Evolutionary conservation across 1,284 basidiomycete genomes (phyloP).

Genomic region (Omphalotus olearius): DNA sequence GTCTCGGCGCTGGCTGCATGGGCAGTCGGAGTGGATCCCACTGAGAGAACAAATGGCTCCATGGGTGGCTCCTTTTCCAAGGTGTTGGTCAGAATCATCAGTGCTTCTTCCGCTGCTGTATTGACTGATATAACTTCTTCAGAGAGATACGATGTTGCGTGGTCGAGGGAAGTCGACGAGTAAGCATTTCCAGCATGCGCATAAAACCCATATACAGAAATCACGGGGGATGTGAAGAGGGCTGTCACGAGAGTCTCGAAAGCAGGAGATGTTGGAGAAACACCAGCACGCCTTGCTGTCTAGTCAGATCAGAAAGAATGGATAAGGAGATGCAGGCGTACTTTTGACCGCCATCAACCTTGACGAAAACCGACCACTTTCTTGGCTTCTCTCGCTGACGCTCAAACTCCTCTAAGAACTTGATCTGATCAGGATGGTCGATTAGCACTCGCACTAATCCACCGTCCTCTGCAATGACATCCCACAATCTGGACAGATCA

Average conservation of each 20-base stretch:
- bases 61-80: slow-evolving; percentile 27
- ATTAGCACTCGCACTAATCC: slow-evolving; percentile 66
- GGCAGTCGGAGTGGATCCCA: slow-evolving; percentile 86
- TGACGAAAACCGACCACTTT: slow-evolving; percentile 76
- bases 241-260: slow-evolving; percentile 55
- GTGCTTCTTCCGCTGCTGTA: slow-evolving; percentile 56
- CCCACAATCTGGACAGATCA: slow-evolving; percentile 61
- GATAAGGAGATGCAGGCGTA: slow-evolving; percentile 31
- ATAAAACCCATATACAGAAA: slow-evolving; percentile 81
- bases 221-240: slow-evolving; percentile 46
- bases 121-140: slow-evolving; percentile 74
- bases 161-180: slow-evolving; percentile 57
- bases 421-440: slow-evolving; percentile 73
- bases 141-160: slow-evolving; percentile 64
- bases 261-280: slow-evolving; percentile 45
- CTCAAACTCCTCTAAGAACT: slow-evolving; percentile 58
- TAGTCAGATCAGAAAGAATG: background rate
- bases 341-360: slow-evolving; percentile 77
- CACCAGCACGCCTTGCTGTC: slow-evolving; percentile 71
- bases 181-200: slow-evolving; percentile 79
- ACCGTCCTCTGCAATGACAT: slow-evolving; percentile 47
- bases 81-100: slow-evolving; percentile 38
- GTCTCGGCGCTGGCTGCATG: slow-evolving; percentile 64
- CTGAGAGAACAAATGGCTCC: slow-evolving; percentile 65
- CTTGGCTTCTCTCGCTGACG: slow-evolving; percentile 32